Conservation (phyloP, 2,329 filamentous ascomycete genomes). For the Pseudogymnoascus sp. region DNA sequence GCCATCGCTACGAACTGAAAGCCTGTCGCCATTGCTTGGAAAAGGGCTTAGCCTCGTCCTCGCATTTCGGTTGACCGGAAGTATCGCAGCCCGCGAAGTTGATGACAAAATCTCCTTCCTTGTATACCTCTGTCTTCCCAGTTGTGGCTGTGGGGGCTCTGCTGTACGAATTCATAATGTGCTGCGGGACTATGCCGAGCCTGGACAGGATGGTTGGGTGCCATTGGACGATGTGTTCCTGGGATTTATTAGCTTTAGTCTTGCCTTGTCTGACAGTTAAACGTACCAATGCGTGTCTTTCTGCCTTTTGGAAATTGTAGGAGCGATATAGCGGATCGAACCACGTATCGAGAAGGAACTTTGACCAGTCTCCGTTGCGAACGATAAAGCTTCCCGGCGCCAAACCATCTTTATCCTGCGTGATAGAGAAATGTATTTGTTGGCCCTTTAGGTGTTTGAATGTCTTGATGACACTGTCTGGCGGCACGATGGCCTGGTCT, state of each 20-base stretch:
- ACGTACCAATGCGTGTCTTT: constrained; percentile 78
- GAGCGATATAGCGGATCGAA: constrained; percentile 87
- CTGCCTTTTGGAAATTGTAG: constrained; percentile 95
- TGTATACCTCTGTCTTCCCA: constrained; percentile 54
- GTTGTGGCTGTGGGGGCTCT: constrained; percentile 33
- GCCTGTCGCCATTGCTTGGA: constrained; percentile 26
- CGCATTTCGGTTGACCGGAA: constrained; percentile 51
- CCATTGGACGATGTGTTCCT: constrained; percentile 92
- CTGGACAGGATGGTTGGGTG: constrained; percentile 91
- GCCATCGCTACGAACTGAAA: constrained; percentile 1
- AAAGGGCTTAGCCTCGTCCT: constrained; percentile 51
- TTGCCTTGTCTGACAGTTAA: neutral
- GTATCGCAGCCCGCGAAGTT: constrained; percentile 67
- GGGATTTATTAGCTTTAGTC: constrained; percentile 8
- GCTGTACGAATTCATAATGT: constrained; percentile 72
- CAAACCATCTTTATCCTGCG: constrained; percentile 77
- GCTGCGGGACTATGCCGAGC: constrained; percentile 81
- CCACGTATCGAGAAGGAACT: constrained; percentile 91
- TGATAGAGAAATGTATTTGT: constrained; percentile 72
- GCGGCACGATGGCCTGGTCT: constrained; percentile 80
- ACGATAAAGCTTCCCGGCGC: constrained; percentile 71
- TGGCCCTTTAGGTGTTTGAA: constrained; percentile 72
- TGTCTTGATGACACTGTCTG: constrained; percentile 94
- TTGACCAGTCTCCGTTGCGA: constrained; percentile 79
- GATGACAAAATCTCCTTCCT: constrained; percentile 77